Conservation (phyloP, 805 yeast genomes). For the Myxozyma melibiosi region DNA sequence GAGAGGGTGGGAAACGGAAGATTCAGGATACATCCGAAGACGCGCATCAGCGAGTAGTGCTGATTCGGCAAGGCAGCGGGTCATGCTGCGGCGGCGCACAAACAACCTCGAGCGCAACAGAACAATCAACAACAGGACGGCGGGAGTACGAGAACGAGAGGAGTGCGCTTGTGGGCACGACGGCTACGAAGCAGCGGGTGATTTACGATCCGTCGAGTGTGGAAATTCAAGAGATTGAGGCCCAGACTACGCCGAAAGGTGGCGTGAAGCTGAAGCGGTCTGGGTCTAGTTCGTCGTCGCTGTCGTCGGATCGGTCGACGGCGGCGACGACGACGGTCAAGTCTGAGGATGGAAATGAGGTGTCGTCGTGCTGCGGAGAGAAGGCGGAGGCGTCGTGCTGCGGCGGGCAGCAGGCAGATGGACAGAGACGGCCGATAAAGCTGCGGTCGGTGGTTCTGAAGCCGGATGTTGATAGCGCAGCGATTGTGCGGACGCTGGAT, state of each 20-base stretch:
- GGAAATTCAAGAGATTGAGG: constrained; percentile 4
- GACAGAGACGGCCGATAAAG: constrained; percentile 11
- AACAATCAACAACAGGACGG: too few relatives aligned
- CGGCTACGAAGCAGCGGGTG: constrained; percentile 8
- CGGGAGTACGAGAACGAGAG: too few relatives aligned
- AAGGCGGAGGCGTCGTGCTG: not conserved
- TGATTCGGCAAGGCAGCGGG: not conserved
- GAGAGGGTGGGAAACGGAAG: constrained; percentile 7
- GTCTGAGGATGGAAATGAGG: not conserved
- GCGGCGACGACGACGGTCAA: not conserved
- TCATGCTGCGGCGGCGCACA: constrained; percentile 5
- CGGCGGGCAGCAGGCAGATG: not conserved
- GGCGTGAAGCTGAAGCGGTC: not conserved
- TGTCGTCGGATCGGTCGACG: not conserved
- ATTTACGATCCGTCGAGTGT: constrained; percentile 17
- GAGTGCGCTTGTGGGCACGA: too few relatives aligned
- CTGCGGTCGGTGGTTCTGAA: constrained; percentile 25
- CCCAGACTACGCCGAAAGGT: not conserved
- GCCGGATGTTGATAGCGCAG: constrained; percentile 17
- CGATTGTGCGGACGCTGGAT: constrained; percentile 14
- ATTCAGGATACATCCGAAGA: constrained; percentile 6
- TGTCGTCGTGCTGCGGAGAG: constrained; percentile 3
- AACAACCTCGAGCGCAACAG: not conserved
- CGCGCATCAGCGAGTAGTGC: not conserved
- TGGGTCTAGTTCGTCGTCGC: not conserved